phyloP scores from a whole-genome alignment of 1,139 yeast species.

The Lodderomyces beijingensis region DNA sequence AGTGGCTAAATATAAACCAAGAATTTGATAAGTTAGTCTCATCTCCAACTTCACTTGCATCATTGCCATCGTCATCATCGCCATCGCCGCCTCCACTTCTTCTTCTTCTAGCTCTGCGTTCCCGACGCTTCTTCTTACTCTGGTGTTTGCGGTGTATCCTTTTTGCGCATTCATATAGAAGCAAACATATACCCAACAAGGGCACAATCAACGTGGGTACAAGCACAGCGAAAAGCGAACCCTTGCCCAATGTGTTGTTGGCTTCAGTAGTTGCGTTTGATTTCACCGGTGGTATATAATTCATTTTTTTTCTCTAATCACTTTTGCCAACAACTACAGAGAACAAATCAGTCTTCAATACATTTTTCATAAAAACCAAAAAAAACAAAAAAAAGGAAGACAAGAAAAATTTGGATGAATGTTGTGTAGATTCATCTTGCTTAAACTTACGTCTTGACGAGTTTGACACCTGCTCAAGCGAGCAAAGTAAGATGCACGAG shows the following conservation, averaged over 20 bases:
- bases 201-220: not conserved
- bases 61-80: not conserved
- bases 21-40: not conserved
- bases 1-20: not conserved
- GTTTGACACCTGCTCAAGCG: too few species aligned
- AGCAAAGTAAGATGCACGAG: too few species aligned
- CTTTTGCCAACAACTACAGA: too few species aligned
- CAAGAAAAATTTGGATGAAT: too few species aligned
- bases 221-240: not conserved
- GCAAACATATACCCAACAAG: not conserved
- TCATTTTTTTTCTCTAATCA: not conserved
- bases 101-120: not conserved
- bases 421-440: too few species aligned
- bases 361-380: too few species aligned
- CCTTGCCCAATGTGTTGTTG: not conserved
- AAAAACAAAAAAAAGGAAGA: too few species aligned
- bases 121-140: too few species aligned
- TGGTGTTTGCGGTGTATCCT: not conserved
- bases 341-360: too few species aligned
- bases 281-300: not conserved
- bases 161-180: not conserved
- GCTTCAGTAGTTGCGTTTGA: not conserved
- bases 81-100: not conserved
- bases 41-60: not conserved
- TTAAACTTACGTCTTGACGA: too few species aligned